phyloP scores from a whole-genome alignment of 2,329 filamentous ascomycete species.

The Alternaria consortialis region DNA sequence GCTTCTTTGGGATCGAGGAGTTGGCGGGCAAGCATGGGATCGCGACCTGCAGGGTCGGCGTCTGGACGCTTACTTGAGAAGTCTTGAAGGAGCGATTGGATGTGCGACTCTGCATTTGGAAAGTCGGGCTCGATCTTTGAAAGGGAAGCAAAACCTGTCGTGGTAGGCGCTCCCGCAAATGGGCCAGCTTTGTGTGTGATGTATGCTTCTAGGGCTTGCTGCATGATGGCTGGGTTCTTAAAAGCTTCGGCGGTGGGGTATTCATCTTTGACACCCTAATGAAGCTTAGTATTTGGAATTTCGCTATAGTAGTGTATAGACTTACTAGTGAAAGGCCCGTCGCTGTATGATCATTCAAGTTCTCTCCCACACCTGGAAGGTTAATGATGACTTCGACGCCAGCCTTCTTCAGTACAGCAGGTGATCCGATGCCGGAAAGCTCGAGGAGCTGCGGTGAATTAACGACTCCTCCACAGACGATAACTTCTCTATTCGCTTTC shows the following conservation, averaged over 20 bases:
- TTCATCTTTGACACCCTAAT: constrained; percentile 38
- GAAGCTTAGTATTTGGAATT: neutral
- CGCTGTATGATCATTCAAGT: constrained; percentile 48
- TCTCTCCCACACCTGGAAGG: constrained; percentile 45
- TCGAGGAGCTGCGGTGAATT: constrained; percentile 46
- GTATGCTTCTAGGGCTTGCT: constrained; percentile 42
- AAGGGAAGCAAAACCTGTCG: constrained; percentile 37
- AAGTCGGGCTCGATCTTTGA: constrained; percentile 31
- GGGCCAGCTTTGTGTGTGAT: constrained; percentile 39
- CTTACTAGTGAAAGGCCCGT: constrained; percentile 30
- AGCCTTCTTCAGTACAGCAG: constrained; percentile 35
- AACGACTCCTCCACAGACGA: constrained; percentile 39
- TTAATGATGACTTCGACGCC: constrained; percentile 42
- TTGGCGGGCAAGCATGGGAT: constrained; percentile 32
- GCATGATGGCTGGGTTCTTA: constrained; percentile 28
- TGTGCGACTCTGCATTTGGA: constrained; percentile 29
- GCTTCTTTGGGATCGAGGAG: constrained; percentile 35
- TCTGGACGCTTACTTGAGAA: constrained; percentile 29
- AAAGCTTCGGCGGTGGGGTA: constrained; percentile 39
- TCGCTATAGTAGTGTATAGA: neutral
- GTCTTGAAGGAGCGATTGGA: constrained; percentile 27
- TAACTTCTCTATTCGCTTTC: constrained; percentile 42
- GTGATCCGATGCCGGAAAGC: constrained; percentile 43
- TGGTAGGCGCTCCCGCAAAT: constrained; percentile 35
- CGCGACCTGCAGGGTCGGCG: constrained; percentile 36